Evolutionary conservation across 345 rosid genomes (phyloP), one percentile per base, ranked within the genome.

Genomic region (Acer yangbiense): DNA sequence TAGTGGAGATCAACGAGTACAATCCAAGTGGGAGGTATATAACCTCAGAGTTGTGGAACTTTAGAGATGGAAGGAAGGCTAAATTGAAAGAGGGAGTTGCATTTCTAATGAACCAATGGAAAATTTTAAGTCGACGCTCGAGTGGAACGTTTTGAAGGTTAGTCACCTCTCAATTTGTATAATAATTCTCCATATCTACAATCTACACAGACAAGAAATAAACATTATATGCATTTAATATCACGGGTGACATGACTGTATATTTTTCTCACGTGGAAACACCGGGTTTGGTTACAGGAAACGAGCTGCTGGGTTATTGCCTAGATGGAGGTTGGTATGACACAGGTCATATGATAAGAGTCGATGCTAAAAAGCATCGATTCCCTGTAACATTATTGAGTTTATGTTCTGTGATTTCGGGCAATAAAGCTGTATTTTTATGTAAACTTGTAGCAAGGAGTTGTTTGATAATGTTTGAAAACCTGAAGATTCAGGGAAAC

Each of bases 11-110:
- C 77, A 92, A 93, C 58, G 98, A 95, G 71, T 90, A 90, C 86
- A 95, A 95, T 74, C 96, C 99, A 0, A 95, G 99, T 77, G 99
- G 98, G 76, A 89, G 95, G 77, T 95, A 92, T 72, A 83, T 92
- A 63, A 87, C 79, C 79, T 87, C 94, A 1, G 97, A 96, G 85
- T 65, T 94, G 76, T 96, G 99, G 97, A 91, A 90, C 85, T 89
- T 89, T 71, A 75, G 54, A 67, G 93, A 90, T 74, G 87, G 87
- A 65, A 91, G 84, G 76, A 91, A 79, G 81, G 97, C 97, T 9
- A 65, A 89, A 18, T 83, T 94, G 78, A 77, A 84, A 79, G 97
- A 95, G 76, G 95, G 97, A 60, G 90, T 85, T 43, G 62, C 79
- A 57, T 82, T 69, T 76, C 73, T 96, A 74, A 75, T 96, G 81